These are phyloP conservation scores for Cystofilobasidium bisporidii DNA, from an alignment of 768 basidiomycete genomes.

Conservation along the genomic window DNA sequence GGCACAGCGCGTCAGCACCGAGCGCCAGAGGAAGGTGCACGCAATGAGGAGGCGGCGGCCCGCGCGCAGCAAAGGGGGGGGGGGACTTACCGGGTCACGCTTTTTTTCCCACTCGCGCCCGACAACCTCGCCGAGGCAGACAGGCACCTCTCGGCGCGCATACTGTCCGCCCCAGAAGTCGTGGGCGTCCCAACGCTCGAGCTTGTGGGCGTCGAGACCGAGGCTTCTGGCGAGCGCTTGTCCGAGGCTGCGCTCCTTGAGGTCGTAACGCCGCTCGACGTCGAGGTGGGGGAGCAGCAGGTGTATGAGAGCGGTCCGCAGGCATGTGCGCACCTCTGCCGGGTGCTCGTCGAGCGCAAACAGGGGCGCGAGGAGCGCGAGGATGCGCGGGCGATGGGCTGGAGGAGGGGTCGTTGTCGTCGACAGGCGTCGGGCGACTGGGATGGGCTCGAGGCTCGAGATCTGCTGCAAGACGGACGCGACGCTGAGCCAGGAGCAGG, in stretches of 20 bases:
- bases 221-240: not conserved
- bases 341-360: not conserved
- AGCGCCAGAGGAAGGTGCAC: too few relatives aligned
- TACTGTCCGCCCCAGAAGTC: conserved; percentile 33
- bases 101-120: conserved; percentile 41
- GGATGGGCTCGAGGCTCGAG: not conserved
- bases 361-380: not conserved
- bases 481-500: not conserved
- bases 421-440: not conserved
- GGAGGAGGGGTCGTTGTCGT: not conserved
- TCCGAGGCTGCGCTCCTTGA: conserved; percentile 18
- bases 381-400: not conserved
- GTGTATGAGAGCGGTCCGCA: conserved; percentile 54
- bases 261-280: conserved; percentile 52
- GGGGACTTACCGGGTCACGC: conserved; percentile 42
- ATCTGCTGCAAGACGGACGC: not conserved
- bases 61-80: not conserved
- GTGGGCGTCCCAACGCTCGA: conserved; percentile 36
- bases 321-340: not conserved
- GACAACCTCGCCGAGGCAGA: conserved; percentile 65
- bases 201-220: conserved; percentile 19
- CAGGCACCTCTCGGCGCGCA: conserved; percentile 46
- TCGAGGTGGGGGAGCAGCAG: conserved; percentile 82
- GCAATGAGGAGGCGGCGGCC: too few relatives aligned
- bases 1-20: not conserved